Base-by-base conservation (phyloP, 352 stramenopile genomes). In the Aphanomyces astaci region DNA sequence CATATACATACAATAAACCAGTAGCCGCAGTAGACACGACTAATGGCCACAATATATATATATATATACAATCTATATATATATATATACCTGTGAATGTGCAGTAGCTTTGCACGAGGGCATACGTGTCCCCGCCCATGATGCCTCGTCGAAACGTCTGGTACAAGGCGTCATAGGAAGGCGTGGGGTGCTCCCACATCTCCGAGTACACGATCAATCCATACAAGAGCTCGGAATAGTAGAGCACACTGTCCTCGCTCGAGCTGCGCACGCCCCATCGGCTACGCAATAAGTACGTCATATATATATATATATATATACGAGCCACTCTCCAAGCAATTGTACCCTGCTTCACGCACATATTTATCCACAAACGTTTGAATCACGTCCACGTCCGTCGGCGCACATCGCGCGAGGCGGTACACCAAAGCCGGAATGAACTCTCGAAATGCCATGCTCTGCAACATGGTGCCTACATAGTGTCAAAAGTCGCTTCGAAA, bases 181-280 rank as follows among this genome's bases (percentile, higher is more conserved):
- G 80, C 25, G 80, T 72, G 2, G 82, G 82, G 0, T 32, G 49
- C 32, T 93, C 82, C 84, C 84, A 93, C 27, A 93, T 72, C 67
- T 93, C 84, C 13, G 78, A 91, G 63, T 90, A 90, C 51, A 77
- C 71, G 64, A 88, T 84, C 22, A 91, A 62, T 9, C 79, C 80
- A 65, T 78, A 83, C 24, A 90, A 57, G 19, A 90, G 63, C 52
- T 81, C 71, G 2, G 75, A 75, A 59, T 68, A 68, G 51, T 68
- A 68, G 1, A 68, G 30, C 30, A 27, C 59, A 4, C 22, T 2
- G 39, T 56, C 62, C 46, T 68, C 62, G 11, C 49, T 19, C 3
- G 13, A 22, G 24, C 40, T 24, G 17, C 55, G 27, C 4, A 52
- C 43, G 17, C 39, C 31, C 62, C 62, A 68, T 24, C 62, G 62